Base-by-base conservation (phyloP, 176 grass and related monocot species). In the Canna indica region DNA sequence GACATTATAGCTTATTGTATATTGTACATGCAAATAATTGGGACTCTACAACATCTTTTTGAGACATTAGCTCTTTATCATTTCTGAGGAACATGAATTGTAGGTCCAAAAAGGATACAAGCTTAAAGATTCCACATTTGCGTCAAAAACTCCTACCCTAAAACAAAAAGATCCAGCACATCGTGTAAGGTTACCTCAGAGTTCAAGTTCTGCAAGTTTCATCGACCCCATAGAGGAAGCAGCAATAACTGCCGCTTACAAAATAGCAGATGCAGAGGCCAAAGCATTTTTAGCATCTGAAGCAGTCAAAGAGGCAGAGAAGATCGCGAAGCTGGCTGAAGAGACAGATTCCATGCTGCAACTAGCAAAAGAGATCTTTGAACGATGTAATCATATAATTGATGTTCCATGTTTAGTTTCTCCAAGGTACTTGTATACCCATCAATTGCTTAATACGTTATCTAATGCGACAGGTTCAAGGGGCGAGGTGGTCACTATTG, bases 201-300 rank as follows among this genome's bases (percentile, higher is more conserved):
- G 46, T 60, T 59, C 52, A 36, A 79, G 73, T 28, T 28, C 58
- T 7, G 72, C 50, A 60, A 61, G 70, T 7, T 5, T 76, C 10
- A 34, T 34, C 5, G 73, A 69, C 64, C 84, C 79, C 35, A 69
- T 78, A 47, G 68, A 87, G 64, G 90, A 87, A 28, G 80, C 83
- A 59, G 86, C 88, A 3, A 60, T 64, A 73, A 79, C 79, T 50
- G 83, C 88, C 10, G 93, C 86, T 73, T 67, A 64, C 59, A 90
- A 87, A 76, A 81, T 88, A 65, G 89, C 94, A 34, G 94, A 99
- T 47, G 82, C 89, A 0, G 89, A 99, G 76, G 80, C 90, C 75
- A 99, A 99, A 81, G 77, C 77, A 35, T 80, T 85, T 70, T 65
- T 93, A 39, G 94, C 89, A 35, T 86, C 85, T 45, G 94, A 99